These are phyloP conservation scores for Blastobotrys illinoisensis DNA, from an alignment of 1,139 yeast genomes.

Conservation along the genomic window DNA sequence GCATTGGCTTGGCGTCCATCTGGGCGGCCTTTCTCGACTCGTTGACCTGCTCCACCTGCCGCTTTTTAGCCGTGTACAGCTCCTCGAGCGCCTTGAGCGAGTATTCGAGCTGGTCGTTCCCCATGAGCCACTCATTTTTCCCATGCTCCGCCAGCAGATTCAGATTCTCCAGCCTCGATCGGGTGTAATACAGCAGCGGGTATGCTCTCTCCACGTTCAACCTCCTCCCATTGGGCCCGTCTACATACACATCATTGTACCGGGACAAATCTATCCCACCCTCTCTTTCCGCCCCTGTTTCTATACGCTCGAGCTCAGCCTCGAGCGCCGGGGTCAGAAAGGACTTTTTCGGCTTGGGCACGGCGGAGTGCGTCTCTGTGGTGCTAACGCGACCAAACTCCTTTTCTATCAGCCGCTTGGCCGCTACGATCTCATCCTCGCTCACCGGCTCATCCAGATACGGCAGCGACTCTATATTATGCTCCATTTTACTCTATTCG, in stretches of 20 bases:
- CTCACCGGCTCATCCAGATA: conserved; percentile 19
- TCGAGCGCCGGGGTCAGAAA: conserved; percentile 16
- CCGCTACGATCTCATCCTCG: conserved; percentile 18
- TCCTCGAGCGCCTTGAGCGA: conserved; percentile 22
- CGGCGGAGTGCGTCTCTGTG: conserved; percentile 8
- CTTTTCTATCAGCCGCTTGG: conserved; percentile 16
- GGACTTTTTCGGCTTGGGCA: conserved; percentile 7
- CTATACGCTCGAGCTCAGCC: conserved; percentile 24
- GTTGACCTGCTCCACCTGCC: conserved; percentile 22
- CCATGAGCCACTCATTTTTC: conserved; percentile 32
- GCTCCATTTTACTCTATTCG: no score
- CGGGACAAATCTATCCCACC: conserved; percentile 31
- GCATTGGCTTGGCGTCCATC: conserved; percentile 21
- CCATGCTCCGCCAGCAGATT: conserved; percentile 27
- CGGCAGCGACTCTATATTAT: conserved; percentile 21
- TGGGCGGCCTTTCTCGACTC: conserved; percentile 22
- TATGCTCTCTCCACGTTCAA: conserved; percentile 22
- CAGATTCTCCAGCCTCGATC: conserved; percentile 27
- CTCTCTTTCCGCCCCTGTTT: conserved; percentile 24
- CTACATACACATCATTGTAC: conserved; percentile 21
- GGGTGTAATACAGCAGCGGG: conserved; percentile 28
- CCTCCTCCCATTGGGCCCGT: conserved; percentile 7
- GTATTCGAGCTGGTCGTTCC: conserved; percentile 29
- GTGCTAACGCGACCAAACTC: conserved; percentile 11
- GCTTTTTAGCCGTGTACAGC: conserved; percentile 17